Percentiles rank a stretch among this genome's conserved stretches.
Evolutionary conservation across 495 filamentous ascomycete species (phyloP).

Genomic region (Neurospora sp.): DNA sequence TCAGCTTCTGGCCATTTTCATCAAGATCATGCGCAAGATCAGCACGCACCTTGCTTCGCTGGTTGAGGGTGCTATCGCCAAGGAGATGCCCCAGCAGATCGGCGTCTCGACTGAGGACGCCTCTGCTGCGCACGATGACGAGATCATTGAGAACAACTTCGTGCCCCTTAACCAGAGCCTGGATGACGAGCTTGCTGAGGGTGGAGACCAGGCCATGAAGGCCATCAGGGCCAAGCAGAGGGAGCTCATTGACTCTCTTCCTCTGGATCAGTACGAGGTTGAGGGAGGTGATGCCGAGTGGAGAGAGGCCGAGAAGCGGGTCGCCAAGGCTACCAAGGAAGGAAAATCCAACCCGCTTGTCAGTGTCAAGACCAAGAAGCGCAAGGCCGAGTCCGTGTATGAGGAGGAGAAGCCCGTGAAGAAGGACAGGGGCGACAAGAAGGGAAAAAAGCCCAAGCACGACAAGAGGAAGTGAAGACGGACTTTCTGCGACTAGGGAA

Average conservation of each 20-base stretch:
- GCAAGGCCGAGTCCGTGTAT: constrained; percentile 66
- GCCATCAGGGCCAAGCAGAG: constrained; percentile 64
- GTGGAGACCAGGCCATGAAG: constrained; percentile 61
- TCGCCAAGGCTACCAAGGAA: constrained; percentile 43
- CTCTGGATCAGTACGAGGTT: constrained; percentile 81
- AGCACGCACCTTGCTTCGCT: constrained; percentile 63
- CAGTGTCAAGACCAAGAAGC: constrained; percentile 66
- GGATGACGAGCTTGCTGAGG: constrained; percentile 81
- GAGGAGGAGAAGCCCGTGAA: constrained; percentile 49
- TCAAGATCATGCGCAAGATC: constrained; percentile 87
- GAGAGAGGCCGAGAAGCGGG: constrained; percentile 76
- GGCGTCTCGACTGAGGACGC: constrained; percentile 47
- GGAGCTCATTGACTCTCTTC: constrained; percentile 78
- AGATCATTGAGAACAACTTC: constrained; percentile 50
- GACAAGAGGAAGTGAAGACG: constrained; percentile 21
- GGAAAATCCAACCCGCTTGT: constrained; percentile 61
- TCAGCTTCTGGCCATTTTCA: constrained; percentile 90
- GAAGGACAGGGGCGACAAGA: constrained; percentile 36
- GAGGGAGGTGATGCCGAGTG: constrained; percentile 60
- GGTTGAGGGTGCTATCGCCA: constrained; percentile 63
- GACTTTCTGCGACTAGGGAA: neutral
- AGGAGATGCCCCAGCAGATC: constrained; percentile 52
- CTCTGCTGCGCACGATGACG: constrained; percentile 47
- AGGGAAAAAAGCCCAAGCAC: constrained; percentile 49
- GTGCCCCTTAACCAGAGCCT: constrained; percentile 60